phyloP scores from a whole-genome alignment of 129 eudicot genomes.

The Helichrysum umbraculigerum region DNA sequence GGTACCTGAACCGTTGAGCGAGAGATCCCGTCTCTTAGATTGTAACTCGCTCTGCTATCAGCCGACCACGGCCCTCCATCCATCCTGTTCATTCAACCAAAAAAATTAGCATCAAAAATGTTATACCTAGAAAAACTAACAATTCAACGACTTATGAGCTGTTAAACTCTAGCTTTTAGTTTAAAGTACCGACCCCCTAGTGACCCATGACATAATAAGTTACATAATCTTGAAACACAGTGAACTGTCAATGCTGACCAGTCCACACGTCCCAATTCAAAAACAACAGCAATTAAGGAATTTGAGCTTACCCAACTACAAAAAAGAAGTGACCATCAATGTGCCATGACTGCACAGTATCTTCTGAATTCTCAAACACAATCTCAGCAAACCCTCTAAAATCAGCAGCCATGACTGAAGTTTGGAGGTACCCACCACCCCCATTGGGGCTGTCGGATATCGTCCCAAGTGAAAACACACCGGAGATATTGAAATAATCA shows the following conservation, averaged over 20 bases:
- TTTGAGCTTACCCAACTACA: constrained; percentile 64
- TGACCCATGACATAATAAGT: too few species aligned
- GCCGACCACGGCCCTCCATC: constrained; percentile 89
- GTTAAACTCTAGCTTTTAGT: too few species aligned
- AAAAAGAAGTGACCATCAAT: constrained; percentile 73
- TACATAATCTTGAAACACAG: too few species aligned
- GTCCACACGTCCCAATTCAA: too few species aligned
- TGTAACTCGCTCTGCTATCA: constrained; percentile 64
- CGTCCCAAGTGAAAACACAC: constrained; percentile 55
- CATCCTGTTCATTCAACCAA: constrained; percentile 51
- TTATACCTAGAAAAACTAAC: not conserved
- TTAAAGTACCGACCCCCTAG: too few species aligned
- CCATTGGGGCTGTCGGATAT: constrained; percentile 55
- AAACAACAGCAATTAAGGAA: not conserved
- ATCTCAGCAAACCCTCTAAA: constrained; percentile 62
- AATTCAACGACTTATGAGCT: not conserved
- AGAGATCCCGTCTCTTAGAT: constrained; percentile 73
- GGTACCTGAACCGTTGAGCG: constrained; percentile 73
- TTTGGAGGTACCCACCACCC: constrained; percentile 61
- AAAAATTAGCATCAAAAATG: not conserved
- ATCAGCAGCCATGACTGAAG: constrained; percentile 73
- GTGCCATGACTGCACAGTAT: constrained; percentile 69
- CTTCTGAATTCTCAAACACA: constrained; percentile 66
- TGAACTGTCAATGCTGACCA: too few species aligned
- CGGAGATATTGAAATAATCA: constrained; percentile 67